Conservation (phyloP, 164 flowering plant species). For the Annona squamosa region DNA sequence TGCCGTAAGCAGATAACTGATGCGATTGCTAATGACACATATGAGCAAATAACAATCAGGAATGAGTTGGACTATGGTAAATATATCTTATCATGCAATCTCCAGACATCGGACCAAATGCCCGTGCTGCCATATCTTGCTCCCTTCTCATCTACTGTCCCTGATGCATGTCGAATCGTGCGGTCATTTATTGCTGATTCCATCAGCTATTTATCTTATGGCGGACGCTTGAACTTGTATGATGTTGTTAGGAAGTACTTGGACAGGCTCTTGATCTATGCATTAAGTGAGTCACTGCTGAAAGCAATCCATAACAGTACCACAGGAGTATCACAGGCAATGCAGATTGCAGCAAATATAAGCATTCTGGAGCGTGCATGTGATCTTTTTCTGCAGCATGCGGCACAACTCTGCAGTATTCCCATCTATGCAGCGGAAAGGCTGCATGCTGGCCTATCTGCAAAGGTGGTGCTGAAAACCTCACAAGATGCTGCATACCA, state of each 20-base stretch:
- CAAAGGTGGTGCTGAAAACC: slow-evolving; percentile 63
- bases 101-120: slow-evolving; percentile 68
- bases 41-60: slow-evolving; percentile 70
- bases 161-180: slow-evolving; percentile 68
- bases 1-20: slow-evolving; percentile 57
- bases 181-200: slow-evolving; percentile 76
- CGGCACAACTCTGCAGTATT: slow-evolving; percentile 73
- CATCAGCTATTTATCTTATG: slow-evolving; percentile 68
- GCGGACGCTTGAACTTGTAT: slow-evolving; percentile 42
- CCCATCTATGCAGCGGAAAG: slow-evolving; percentile 51
- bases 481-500: slow-evolving; percentile 77
- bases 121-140: slow-evolving; percentile 90
- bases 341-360: slow-evolving; percentile 85
- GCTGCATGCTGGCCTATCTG: slow-evolving; percentile 54
- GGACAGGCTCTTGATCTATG: slow-evolving; percentile 82
- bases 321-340: slow-evolving; percentile 63
- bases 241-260: slow-evolving; percentile 61
- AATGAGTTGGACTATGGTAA: slow-evolving; percentile 70
- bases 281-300: slow-evolving; percentile 62
- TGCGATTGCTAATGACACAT: slow-evolving; percentile 54
- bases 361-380: slow-evolving; percentile 72
- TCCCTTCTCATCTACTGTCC: slow-evolving; percentile 82
- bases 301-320: slow-evolving; percentile 35
- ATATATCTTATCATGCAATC: slow-evolving; percentile 54
- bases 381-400: slow-evolving; percentile 66